Base-by-base conservation (phyloP, 768 basidiomycete genomes). In the Russula griseocarnosa region DNA sequence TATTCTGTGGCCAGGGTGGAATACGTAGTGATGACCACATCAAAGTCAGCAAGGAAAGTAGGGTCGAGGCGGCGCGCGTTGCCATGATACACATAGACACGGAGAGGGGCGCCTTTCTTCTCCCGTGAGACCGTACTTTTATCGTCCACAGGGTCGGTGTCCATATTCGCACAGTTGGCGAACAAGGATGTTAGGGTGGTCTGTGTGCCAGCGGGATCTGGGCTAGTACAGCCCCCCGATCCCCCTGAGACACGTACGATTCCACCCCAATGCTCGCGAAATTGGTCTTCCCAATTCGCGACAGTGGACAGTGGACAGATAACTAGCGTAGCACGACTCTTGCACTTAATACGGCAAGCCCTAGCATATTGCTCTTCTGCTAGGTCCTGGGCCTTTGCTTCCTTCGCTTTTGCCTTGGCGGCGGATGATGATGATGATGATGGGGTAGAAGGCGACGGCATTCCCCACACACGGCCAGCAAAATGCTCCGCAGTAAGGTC, bases 281-380 rank as follows among this genome's bases (percentile, higher is more conserved):
- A 93, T 74, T 99, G 97, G 61, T 96, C 93, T 76, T 99, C 97
- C 97, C 97, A 99, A 71, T 98, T 98, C 54, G 92, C 86, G 2
- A 99, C 94, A 6, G 97, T 99, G 13, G 93, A 94, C 42, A 99
- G 80, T 8, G 97, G 97, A 70, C 97, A 98, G 32, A 99, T 83
- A 70, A 99, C 92, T n/a, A 99, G 77, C 7, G 97, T 98, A 22
- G 90, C 97, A 38, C 94, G 85, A 70, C 89, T 92, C 69, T 86
- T 88, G 40, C 81, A 78, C 74, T 92, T 94, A 71, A 96, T 87
- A 38, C 89, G 84, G 68, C 85, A 86, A 18, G 82, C 82, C 56
- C 94, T 81, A 5, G 79, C 76, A 69, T 86, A 86, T 55, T 85
- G 85, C 16, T 86, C 83, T 63, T 91, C 89, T 3, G 82, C 76